These are phyloP conservation scores for Backusella sp. DNA, from an alignment of 192 early-diverging fungal genomes.

Conservation along the genomic window DNA sequence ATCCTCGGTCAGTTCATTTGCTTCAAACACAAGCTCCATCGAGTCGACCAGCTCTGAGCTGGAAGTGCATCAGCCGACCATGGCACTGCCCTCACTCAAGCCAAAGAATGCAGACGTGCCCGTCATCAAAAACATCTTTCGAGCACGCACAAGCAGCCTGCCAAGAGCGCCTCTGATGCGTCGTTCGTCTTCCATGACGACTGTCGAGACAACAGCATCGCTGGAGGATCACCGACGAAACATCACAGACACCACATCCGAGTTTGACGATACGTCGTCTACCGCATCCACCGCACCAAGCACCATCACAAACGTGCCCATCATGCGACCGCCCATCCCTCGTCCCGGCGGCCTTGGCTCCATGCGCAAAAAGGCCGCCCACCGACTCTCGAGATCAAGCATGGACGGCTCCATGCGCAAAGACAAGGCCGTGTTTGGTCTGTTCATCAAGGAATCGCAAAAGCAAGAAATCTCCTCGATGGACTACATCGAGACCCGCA, in stretches of 20 bases:
- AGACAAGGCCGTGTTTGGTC: neutral
- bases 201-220: neutral
- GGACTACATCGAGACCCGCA: neutral
- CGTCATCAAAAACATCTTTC: neutral
- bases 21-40: neutral
- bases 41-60: neutral
- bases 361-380: conserved; percentile 13
- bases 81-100: conserved; percentile 26
- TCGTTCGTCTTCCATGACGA: neutral
- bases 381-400: conserved; percentile 14
- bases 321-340: neutral
- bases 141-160: conserved; percentile 16
- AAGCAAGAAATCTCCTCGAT: neutral
- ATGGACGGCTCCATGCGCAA: conserved; percentile 15
- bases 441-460: conserved; percentile 8
- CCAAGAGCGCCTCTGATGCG: conserved; percentile 2
- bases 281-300: neutral
- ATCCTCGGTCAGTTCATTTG: neutral
- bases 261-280: neutral
- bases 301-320: neutral
- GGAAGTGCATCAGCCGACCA: conserved; percentile 12
- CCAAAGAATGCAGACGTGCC: neutral
- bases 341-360: conserved; percentile 6
- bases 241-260: neutral
- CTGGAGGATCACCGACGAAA: neutral